Evolutionary conservation across 1,284 basidiomycete species (phyloP), one percentile per base, ranked within the genome.

Genomic region (Ustilago curta): DNA sequence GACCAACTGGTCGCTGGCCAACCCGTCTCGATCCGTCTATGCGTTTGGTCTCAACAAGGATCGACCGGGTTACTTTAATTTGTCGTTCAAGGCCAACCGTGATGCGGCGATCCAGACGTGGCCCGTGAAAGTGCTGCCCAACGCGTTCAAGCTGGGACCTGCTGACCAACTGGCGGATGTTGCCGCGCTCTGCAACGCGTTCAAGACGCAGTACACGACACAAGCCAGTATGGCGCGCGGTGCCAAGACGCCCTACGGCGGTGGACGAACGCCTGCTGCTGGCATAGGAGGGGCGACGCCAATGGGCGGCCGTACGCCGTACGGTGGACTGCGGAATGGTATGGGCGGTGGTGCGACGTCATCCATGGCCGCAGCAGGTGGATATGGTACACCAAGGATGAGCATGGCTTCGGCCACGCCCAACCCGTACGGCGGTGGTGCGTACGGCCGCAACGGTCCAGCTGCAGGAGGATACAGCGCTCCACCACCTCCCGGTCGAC

Each of bases 21-120:
- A 98, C 84, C 95, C 95, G 6, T 91, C 91, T 16, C 92, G 93
- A 85, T 95, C 94, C 81, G 93, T 94, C 84, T 99, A 99, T 80
- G 97, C 94, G 9, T 99, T 99, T 85, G 92, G 92, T 8, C 88
- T 99, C 68, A 97, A 99, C 84, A 89, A 91, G 65, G 91, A 92
- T 78, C 90, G 90, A 59, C 94, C 97, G 0, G 97, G 97, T 0
- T 94, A 96, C 85, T 94, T 99, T 87, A 92, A 90, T 80, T 88
- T 99, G 16, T 93, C 92, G 81, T 99, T 99, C 89, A 88, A 98
- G 81, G 92, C 93, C 25, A 95, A 93, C 42, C 61, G 78, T 37
- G 76, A 77, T 23, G 80, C 82, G 12, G 71, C 76, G 32, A 80
- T 84, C 58, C 81, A 84, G 76, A 74, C 79, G n/a, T 84, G 82